Percentiles rank a stretch among this genome's conserved stretches.
These are phyloP conservation scores for Leersia perrieri DNA, from an alignment of 176 grass and related monocot species.

Conservation along the genomic window DNA sequence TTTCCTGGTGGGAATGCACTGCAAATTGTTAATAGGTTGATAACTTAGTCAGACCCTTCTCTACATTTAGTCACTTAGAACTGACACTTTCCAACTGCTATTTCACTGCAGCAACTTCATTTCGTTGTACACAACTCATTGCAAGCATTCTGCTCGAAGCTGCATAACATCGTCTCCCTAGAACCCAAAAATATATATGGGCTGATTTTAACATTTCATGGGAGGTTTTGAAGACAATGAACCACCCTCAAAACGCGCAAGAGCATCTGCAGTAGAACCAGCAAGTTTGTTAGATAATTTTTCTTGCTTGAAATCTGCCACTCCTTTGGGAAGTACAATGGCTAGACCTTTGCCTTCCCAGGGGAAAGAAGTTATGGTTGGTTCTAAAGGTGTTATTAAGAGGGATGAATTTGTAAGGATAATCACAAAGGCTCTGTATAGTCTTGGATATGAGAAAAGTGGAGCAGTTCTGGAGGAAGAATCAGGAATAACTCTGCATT, in stretches of 20 bases:
- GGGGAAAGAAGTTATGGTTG: constrained; percentile 71
- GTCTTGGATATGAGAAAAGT: constrained; percentile 83
- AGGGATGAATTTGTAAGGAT: constrained; percentile 90
- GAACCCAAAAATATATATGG: constrained; percentile 63
- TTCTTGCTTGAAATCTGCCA: constrained; percentile 42
- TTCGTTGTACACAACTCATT: neutral
- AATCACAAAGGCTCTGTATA: constrained; percentile 83
- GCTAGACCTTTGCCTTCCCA: constrained; percentile 79
- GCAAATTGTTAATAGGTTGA: neutral
- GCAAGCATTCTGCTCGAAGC: constrained; percentile 12
- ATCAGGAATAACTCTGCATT: constrained; percentile 81
- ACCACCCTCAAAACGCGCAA: constrained; percentile 78
- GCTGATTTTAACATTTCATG: constrained; percentile 90
- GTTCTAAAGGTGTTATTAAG: constrained; percentile 82
- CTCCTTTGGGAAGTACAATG: constrained; percentile 91
- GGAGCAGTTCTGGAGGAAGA: constrained; percentile 90
- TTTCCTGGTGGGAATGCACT: neutral
- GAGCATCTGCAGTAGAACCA: constrained; percentile 67
- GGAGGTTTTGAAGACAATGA: constrained; percentile 89
- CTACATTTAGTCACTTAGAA: constrained; percentile 14
- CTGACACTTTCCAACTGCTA: constrained; percentile 1
- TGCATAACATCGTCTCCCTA: constrained; percentile 30
- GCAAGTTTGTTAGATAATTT: constrained; percentile 45
- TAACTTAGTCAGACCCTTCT: neutral
- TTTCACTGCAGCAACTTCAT: constrained; percentile 38